These are phyloP conservation scores for Peronosclerospora sorghi DNA, from an alignment of 352 stramenopile species.

Conservation along the genomic window DNA sequence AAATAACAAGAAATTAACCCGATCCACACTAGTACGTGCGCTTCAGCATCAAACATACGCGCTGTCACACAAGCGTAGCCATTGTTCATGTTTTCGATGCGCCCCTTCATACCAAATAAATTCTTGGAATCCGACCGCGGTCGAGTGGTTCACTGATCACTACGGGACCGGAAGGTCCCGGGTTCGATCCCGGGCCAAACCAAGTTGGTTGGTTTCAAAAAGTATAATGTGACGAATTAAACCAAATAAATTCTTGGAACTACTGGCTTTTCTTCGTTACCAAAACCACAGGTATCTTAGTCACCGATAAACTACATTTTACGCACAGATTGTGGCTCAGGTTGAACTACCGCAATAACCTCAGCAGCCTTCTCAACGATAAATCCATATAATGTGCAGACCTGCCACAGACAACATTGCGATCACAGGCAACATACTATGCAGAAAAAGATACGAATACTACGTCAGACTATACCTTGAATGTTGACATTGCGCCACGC, in stretches of 20 bases:
- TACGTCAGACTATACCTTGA: constrained; percentile 40
- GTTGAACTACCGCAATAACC: constrained; percentile 36
- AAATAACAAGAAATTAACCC: constrained; percentile 25
- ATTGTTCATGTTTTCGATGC: constrained; percentile 84
- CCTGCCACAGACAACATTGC: constrained; percentile 69
- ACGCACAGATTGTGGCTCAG: constrained; percentile 20
- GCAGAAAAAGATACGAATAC: not conserved
- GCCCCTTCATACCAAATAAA: constrained; percentile 84
- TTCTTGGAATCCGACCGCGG: no score
- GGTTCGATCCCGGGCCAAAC: no score
- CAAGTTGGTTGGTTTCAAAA: no score
- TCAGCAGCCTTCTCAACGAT: no score
- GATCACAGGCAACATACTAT: constrained; percentile 4
- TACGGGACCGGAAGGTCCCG: no score
- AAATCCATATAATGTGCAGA: no score
- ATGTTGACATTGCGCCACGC: constrained; percentile 84
- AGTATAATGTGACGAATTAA: no score
- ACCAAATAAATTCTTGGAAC: constrained; percentile 64
- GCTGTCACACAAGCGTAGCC: no score
- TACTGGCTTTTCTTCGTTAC: constrained; percentile 68
- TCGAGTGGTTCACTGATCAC: no score
- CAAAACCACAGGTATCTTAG: constrained; percentile 74
- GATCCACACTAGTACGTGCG: constrained; percentile 78
- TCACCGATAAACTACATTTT: constrained; percentile 83
- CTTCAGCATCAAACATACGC: constrained; percentile 79